Conservation (phyloP, 1,284 basidiomycete genomes). For the Gastroboletus turbinatus region DNA sequence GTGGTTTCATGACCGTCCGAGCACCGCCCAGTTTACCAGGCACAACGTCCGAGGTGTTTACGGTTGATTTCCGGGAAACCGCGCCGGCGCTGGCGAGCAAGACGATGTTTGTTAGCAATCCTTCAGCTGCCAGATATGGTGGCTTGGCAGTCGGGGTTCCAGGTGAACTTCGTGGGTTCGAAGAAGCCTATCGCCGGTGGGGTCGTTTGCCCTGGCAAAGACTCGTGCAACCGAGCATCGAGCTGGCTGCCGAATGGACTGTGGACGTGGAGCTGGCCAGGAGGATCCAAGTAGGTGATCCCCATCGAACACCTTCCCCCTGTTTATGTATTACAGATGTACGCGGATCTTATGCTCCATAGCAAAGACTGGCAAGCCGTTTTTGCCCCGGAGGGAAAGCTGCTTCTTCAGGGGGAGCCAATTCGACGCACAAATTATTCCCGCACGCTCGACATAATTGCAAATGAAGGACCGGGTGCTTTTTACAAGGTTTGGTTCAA, state of each 20-base stretch:
- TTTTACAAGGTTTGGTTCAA: constrained; percentile 64
- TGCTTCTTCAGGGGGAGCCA: constrained; percentile 73
- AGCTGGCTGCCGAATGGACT: constrained; percentile 75
- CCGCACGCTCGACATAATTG: constrained; percentile 63
- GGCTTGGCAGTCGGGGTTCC: constrained; percentile 85
- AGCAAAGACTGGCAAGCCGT: constrained; percentile 76
- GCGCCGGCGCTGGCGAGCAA: constrained; percentile 71
- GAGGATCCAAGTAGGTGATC: constrained; percentile 60
- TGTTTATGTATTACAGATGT: constrained; percentile 39
- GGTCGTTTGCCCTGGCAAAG: constrained; percentile 76
- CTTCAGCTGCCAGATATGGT: constrained; percentile 60
- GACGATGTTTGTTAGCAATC: constrained; percentile 70
- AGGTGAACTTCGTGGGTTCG: constrained; percentile 82
- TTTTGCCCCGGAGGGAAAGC: constrained; percentile 76
- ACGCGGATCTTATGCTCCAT: constrained; percentile 66
- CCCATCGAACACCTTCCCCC: constrained; percentile 4
- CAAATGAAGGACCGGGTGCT: constrained; percentile 66
- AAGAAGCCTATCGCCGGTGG: constrained; percentile 79
- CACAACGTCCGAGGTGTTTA: constrained; percentile 60
- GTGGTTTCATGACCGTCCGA: constrained; percentile 89
- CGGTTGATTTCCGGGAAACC: constrained; percentile 88
- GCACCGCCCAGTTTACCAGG: constrained; percentile 55
- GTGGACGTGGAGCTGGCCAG: constrained; percentile 75
- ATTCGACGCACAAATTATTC: constrained; percentile 72
- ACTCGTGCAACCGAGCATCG: constrained; percentile 74